Conservation (phyloP, 352 stramenopile genomes). For the Pythium volutum region DNA sequence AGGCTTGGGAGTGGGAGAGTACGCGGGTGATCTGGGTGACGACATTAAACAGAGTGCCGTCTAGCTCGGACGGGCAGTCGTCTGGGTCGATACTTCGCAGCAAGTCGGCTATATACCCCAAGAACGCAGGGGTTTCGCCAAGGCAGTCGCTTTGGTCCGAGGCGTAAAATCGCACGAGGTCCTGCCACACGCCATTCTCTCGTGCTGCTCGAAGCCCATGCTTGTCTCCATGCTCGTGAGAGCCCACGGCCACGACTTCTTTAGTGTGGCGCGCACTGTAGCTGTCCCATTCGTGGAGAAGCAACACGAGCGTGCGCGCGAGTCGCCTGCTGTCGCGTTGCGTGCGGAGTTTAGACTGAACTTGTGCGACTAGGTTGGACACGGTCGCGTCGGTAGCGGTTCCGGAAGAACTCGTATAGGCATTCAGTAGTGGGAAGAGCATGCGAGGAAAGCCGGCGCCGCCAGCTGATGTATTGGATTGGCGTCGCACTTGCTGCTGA, state of each 20-base stretch:
- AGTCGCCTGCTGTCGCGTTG: neutral
- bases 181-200: conserved; percentile 15
- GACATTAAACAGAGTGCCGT: conserved; percentile 22
- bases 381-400: neutral
- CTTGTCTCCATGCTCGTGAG: neutral
- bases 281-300: conserved; percentile 16
- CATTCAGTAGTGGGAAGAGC: conserved; percentile 1
- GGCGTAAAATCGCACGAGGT: conserved; percentile 13
- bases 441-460: neutral
- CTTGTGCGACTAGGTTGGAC: neutral
- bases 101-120: conserved; percentile 2
- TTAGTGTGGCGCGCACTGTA: conserved; percentile 1
- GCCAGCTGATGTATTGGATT: neutral
- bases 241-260: neutral
- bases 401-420: neutral
- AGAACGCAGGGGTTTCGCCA: conserved; percentile 4
- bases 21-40: conserved; percentile 2
- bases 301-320: neutral
- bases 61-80: conserved; percentile 13
- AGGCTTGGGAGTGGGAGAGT: neutral
- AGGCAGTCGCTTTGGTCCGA: neutral
- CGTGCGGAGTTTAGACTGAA: neutral
- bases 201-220: neutral
- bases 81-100: conserved; percentile 13
- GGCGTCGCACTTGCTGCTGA: neutral